Evolutionary conservation across 345 rosid genomes (phyloP).

Genomic region (Noccaea caerulescens): DNA sequence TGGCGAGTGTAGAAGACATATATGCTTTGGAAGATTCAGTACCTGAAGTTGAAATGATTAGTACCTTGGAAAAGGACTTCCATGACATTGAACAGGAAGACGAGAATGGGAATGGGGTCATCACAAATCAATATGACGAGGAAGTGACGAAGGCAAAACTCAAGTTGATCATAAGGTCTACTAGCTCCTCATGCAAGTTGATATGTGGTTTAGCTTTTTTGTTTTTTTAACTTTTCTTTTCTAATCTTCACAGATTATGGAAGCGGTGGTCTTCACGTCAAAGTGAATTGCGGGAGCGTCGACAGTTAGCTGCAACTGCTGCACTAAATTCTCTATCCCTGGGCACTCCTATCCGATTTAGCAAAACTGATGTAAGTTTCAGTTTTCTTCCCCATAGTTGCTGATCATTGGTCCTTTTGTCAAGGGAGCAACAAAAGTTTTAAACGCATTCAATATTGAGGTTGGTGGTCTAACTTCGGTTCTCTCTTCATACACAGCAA

Average conservation of each 20-base stretch:
- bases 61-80: slow-evolving; percentile 47
- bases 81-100: slow-evolving; percentile 45
- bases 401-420: slow-evolving; percentile 9
- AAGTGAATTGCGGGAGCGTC: slow-evolving; percentile 63
- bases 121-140: slow-evolving; percentile 50
- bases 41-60: slow-evolving; percentile 39
- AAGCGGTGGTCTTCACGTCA: slow-evolving; percentile 65
- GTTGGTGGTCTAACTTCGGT: slow-evolving; percentile 30
- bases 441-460: slow-evolving; percentile 16
- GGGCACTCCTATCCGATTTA: slow-evolving; percentile 70
- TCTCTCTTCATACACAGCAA: slow-evolving; percentile 53
- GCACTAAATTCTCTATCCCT: slow-evolving; percentile 74
- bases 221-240: slow-evolving; percentile 3
- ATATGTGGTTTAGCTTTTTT: slow-evolving; percentile 3
- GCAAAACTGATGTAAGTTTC: slow-evolving; percentile 59
- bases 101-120: slow-evolving; percentile 46
- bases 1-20: slow-evolving; percentile 27
- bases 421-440: slow-evolving; percentile 18
- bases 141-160: slow-evolving; percentile 80
- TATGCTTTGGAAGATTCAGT: slow-evolving; percentile 38
- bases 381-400: slow-evolving; percentile 15
- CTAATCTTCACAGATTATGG: slow-evolving; percentile 70
- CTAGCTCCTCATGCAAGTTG: slow-evolving; percentile 32
- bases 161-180: slow-evolving; percentile 82
- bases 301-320: slow-evolving; percentile 68